A percentile compares a stretch with the other conserved stretches of the same genome.
phyloP scores from a whole-genome alignment of 345 rosid genomes.

The Citrus medica region DNA sequence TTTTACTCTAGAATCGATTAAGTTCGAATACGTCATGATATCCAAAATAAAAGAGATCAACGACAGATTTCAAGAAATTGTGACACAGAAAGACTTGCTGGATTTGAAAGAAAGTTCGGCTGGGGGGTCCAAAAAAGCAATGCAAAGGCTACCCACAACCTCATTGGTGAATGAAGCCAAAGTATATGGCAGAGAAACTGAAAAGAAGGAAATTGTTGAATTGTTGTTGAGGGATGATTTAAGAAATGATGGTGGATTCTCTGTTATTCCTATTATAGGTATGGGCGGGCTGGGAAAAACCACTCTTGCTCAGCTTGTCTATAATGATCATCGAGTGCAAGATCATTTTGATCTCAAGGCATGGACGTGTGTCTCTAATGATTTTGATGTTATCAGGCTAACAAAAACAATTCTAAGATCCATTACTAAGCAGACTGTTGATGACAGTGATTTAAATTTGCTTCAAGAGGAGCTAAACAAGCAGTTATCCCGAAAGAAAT shows the following conservation, averaged over 20 bases:
- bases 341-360: slow-evolving; percentile 5
- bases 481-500: background rate
- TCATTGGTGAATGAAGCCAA: slow-evolving; percentile 9
- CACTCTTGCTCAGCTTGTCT: slow-evolving; percentile 19
- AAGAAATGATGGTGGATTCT: background rate
- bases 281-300: slow-evolving; percentile 28
- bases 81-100: background rate
- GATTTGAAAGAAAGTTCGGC: background rate
- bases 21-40: background rate
- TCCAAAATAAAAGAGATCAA: background rate
- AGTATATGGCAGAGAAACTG: slow-evolving; percentile 20
- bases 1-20: background rate
- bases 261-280: slow-evolving; percentile 18
- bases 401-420: background rate
- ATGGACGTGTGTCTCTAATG: slow-evolving; percentile 15
- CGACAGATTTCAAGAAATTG: background rate
- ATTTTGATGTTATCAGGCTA: slow-evolving; percentile 1
- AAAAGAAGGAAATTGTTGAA: slow-evolving; percentile 5
- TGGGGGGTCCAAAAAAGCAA: background rate
- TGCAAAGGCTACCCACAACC: background rate
- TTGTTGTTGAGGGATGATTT: background rate
- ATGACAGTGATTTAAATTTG: background rate
- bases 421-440: background rate
- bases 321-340: slow-evolving; percentile 5
- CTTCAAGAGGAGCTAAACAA: slow-evolving; percentile 6